Percentiles rank a stretch among this genome's conserved stretches.
These are phyloP conservation scores for Thozetella sp. DNA, from an alignment of 495 filamentous ascomycete species.

Conservation along the genomic window DNA sequence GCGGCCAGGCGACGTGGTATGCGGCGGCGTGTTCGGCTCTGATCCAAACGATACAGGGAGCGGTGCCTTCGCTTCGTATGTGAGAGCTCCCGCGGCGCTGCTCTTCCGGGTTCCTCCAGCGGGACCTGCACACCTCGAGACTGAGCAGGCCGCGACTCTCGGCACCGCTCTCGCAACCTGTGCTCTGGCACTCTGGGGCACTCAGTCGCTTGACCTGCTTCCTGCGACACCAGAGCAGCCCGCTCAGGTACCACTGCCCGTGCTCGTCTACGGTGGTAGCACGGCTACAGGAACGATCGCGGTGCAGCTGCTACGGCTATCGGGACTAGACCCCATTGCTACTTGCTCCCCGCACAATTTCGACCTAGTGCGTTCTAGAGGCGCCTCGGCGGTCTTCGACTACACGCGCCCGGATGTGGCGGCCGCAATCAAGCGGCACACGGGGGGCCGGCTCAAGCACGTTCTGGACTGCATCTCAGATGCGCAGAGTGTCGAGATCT, in stretches of 20 bases:
- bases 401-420: conserved; percentile 46
- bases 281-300: conserved; percentile 46
- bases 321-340: conserved; percentile 46
- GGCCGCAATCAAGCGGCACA: conserved; percentile 39
- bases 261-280: conserved; percentile 47
- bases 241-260: conserved; percentile 17
- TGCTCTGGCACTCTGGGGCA: conserved; percentile 8
- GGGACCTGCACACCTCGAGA: no score
- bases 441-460: conserved; percentile 29
- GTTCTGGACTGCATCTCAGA: conserved; percentile 43
- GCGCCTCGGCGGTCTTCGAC: conserved; percentile 57
- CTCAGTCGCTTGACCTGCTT: conserved; percentile 19
- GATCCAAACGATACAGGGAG: conserved; percentile 8
- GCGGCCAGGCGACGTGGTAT: conserved; percentile 22
- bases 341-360: conserved; percentile 61
- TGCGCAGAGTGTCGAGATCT: conserved; percentile 11
- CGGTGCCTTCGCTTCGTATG: conserved; percentile 30
- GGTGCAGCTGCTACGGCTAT: conserved; percentile 38
- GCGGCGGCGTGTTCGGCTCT: conserved; percentile 17
- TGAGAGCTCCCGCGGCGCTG: conserved; percentile 12
- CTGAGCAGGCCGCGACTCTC: conserved; percentile 21
- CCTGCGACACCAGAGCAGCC: conserved; percentile 25
- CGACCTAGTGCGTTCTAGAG: conserved; percentile 48
- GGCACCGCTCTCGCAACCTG: conserved; percentile 10
- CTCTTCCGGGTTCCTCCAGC: conserved; percentile 13